These are phyloP conservation scores for Trametes pubescens DNA, from an alignment of 1,284 basidiomycete genomes.

Conservation along the genomic window DNA sequence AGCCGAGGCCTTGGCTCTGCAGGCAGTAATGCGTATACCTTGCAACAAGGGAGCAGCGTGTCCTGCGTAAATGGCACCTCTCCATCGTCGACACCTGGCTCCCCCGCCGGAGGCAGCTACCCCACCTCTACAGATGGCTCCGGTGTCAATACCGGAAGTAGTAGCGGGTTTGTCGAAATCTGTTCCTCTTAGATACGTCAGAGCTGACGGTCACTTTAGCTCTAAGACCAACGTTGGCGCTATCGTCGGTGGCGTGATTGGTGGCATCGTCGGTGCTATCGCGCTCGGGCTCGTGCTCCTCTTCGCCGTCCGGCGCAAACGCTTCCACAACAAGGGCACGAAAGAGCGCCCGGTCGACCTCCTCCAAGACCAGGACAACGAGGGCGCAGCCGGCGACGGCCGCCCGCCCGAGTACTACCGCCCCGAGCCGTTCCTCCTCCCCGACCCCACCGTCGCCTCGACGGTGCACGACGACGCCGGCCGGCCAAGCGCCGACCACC, in stretches of 20 bases:
- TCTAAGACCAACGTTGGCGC: slow-evolving; percentile 59
- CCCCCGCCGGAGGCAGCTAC: slow-evolving; percentile 78
- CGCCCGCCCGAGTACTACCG: slow-evolving; percentile 71
- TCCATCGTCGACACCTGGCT: slow-evolving; percentile 78
- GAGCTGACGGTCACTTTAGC: slow-evolving; percentile 15
- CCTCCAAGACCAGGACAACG: slow-evolving; percentile 66
- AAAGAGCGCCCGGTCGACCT: slow-evolving; percentile 71
- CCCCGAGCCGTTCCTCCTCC: slow-evolving; percentile 77
- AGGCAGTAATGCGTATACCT: slow-evolving; percentile 66
- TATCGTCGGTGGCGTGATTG: slow-evolving; percentile 77
- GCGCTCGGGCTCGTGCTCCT: slow-evolving; percentile 54
- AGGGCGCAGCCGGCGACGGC: slow-evolving; percentile 38
- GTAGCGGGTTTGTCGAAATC: slow-evolving; percentile 17
- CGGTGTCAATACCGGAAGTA: slow-evolving; percentile 30
- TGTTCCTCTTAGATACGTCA: neutral
- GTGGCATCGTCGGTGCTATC: slow-evolving; percentile 60
- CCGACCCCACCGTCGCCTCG: slow-evolving; percentile 59
- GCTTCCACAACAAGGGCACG: slow-evolving; percentile 42
- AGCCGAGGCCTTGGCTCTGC: slow-evolving; percentile 69
- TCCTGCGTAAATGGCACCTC: slow-evolving; percentile 65
- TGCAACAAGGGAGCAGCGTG: slow-evolving; percentile 56
- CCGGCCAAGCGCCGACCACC: slow-evolving; percentile 37
- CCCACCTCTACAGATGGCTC: slow-evolving; percentile 58
- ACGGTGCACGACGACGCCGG: slow-evolving; percentile 34
- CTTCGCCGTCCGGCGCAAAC: slow-evolving; percentile 61